Conservation (phyloP, 176 grass and related monocot genomes). For the Triticum timopheevii region DNA sequence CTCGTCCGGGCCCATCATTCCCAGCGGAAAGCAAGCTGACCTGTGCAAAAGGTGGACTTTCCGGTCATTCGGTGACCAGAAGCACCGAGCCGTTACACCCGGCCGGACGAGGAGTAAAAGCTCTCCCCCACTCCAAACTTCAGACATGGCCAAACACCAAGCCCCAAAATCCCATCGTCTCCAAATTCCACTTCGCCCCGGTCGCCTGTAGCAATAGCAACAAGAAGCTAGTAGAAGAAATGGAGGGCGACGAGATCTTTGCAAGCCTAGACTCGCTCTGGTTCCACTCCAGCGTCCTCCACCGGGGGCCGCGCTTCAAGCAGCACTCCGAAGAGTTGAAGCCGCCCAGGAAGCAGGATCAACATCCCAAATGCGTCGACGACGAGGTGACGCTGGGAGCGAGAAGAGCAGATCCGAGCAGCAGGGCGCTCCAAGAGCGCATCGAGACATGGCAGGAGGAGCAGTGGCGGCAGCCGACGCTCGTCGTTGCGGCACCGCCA, state of each 20-base stretch:
- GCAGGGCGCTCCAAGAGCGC: background rate
- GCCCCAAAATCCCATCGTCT: background rate
- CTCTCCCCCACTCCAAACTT: conserved; percentile 31
- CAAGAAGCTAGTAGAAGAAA: background rate
- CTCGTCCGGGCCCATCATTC: background rate
- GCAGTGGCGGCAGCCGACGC: background rate
- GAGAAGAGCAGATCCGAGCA: background rate
- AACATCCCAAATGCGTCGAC: background rate
- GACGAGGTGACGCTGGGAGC: background rate
- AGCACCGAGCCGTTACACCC: conserved; percentile 21
- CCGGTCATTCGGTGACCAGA: background rate
- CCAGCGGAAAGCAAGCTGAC: background rate
- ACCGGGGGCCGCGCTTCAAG: conserved; percentile 13
- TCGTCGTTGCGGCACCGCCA: background rate
- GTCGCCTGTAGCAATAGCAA: background rate
- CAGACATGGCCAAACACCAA: conserved; percentile 25
- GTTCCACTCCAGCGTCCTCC: conserved; percentile 57
- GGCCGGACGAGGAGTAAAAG: background rate
- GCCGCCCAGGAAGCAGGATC: background rate
- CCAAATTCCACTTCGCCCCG: background rate
- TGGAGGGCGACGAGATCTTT: conserved; percentile 26
- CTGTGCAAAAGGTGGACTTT: conserved; percentile 37
- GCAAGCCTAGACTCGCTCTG: conserved; percentile 48
- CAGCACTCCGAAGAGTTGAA: background rate
- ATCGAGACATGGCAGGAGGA: background rate